These are phyloP conservation scores for Favolaschia claudopus DNA, from an alignment of 768 basidiomycete genomes.

Conservation along the genomic window DNA sequence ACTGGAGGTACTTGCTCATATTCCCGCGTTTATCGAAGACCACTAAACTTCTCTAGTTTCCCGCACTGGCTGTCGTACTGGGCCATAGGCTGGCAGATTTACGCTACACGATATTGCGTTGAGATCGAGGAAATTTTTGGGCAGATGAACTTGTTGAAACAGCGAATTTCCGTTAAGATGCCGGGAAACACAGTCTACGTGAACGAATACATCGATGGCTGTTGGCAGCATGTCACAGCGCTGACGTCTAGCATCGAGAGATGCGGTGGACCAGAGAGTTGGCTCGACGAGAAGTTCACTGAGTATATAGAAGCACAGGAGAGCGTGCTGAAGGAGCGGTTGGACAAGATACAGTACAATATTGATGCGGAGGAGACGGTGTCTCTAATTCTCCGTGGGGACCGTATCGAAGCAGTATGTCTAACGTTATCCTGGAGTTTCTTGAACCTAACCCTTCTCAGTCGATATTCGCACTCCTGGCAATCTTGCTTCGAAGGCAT, in stretches of 20 bases:
- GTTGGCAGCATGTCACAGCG: constrained; percentile 6
- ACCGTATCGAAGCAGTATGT: not conserved
- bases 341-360: constrained; percentile 10
- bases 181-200: constrained; percentile 19
- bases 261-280: not conserved
- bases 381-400: not conserved
- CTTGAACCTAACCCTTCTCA: not conserved
- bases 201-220: not conserved
- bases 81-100: constrained; percentile 25
- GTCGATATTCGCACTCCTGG: not conserved
- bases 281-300: constrained; percentile 5
- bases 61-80: constrained; percentile 25
- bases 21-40: not conserved
- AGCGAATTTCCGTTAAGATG: constrained; percentile 12
- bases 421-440: too few relatives aligned
- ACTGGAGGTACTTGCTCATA: constrained; percentile 7
- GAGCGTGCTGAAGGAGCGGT: not conserved
- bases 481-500: not conserved
- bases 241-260: constrained; percentile 4
- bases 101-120: constrained; percentile 16
- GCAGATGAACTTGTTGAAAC: constrained; percentile 7
- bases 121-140: constrained; percentile 22
- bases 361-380: constrained; percentile 11
- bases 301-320: constrained; percentile 17
- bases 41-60: constrained; percentile 5